Base-by-base conservation (phyloP, 345 rosid genomes). In the Anastatica hierochuntica region DNA sequence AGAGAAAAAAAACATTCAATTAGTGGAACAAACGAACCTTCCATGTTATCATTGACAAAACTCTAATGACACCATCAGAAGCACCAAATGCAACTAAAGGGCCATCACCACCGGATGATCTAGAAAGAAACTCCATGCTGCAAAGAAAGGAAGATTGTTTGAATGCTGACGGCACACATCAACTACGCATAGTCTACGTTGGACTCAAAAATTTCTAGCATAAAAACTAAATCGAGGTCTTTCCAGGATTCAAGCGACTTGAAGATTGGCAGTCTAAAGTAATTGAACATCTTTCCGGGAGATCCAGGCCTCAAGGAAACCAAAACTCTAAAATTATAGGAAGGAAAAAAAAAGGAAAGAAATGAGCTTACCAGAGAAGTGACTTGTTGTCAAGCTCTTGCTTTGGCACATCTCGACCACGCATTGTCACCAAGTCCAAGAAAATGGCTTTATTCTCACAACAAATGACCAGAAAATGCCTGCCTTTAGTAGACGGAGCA, bases 1-100 rank as follows among this genome's bases (percentile, higher is more conserved):
- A 14, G 21, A 43, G 36, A 4, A 27, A 37, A 43, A 33, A 40
- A 43, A 36, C 8, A 51, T 15, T 56, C 24, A 24, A 49, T 35
- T 21, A 59, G 52, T 38, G 44, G 8, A 56, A 53, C 21, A 13
- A 40, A 33, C 84, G 63, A 60, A 92, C 98, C 98, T 79, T 92
- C 98, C 98, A 92, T 34, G 97, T 77, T 72, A 88, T 88, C 97
- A 92, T 92, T 58, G 98, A 92, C 67, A 92, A 94, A 73, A 92
- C 98, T 71, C 98, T 83, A 44, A 92, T 88, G 56, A 92, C 89
- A 56, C 98, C 98, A 77, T 88, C 98, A 16, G 98, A 81, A 74
- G 86, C 80, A 62, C 98, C 98, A 73, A 88, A 92, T 45, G 98
- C 98, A 73, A 92, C 90, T 54, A 88, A 89, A 54, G 98, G 97